A percentile compares a stretch with the other conserved stretches of the same genome.
Evolutionary conservation across 441 rosid genomes (phyloP).

Genomic region (Populus hybrid): DNA sequence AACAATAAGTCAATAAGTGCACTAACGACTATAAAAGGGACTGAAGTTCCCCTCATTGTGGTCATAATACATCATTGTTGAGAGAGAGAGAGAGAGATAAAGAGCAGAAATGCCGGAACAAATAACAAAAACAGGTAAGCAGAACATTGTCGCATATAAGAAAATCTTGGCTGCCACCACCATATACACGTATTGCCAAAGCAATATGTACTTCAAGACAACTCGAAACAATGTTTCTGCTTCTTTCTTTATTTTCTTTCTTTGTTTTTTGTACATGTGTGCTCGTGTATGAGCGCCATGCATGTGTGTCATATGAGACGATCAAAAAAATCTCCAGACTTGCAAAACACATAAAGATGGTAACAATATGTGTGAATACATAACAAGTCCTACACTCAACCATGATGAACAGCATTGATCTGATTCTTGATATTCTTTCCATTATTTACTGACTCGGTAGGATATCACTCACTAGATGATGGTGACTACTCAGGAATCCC

Average conservation of each 20-base stretch:
- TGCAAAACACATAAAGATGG: neutral
- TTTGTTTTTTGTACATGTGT: too few relatives aligned
- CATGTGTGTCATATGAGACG: neutral
- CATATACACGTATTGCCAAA: neutral
- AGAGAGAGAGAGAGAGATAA: neutral
- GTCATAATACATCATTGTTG: neutral
- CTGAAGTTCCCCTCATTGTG: neutral
- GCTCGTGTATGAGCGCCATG: too few relatives aligned
- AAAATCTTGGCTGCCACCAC: too few relatives aligned
- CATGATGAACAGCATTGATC: neutral
- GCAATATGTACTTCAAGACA: neutral
- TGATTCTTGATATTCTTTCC: neutral
- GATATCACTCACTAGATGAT: neutral
- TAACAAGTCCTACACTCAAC: neutral
- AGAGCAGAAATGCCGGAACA: neutral
- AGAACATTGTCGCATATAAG: neutral
- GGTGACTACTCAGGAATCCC: neutral
- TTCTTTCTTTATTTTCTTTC: too few relatives aligned
- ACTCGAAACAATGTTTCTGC: neutral
- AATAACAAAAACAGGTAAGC: neutral
- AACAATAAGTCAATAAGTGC: slow-evolving; percentile 2
- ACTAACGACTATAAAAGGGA: neutral
- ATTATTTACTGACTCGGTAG: neutral
- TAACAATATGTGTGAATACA: neutral
- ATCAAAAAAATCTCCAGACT: neutral